Evolutionary conservation across 345 rosid genomes (phyloP).

Genomic region (Tarenaya hassleriana): DNA sequence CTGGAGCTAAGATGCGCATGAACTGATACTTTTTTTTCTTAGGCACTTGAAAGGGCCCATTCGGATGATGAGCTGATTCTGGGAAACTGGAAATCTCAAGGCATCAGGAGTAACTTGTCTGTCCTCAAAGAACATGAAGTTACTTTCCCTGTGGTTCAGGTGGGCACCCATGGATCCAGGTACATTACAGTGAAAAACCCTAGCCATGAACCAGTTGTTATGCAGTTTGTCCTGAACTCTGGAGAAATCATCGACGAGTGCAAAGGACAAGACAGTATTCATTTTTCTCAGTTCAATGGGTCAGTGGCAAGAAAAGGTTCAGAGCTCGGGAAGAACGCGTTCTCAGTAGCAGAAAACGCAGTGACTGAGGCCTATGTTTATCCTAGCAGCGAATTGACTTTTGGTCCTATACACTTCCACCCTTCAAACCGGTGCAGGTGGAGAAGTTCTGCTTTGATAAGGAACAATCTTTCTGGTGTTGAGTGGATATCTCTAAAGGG

Average conservation of each 20-base stretch:
- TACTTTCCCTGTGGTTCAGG: constrained; percentile 41
- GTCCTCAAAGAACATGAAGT: constrained; percentile 50
- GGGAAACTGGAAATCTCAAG: constrained; percentile 60
- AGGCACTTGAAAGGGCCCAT: background rate
- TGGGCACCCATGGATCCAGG: constrained; percentile 40
- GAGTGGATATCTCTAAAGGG: constrained; percentile 69
- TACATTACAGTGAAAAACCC: constrained; percentile 70
- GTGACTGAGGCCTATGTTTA: constrained; percentile 47
- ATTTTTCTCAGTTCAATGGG: constrained; percentile 24
- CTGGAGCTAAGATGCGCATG: background rate
- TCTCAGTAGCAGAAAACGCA: constrained; percentile 46
- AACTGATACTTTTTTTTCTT: constrained; percentile 4
- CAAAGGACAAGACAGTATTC: constrained; percentile 29
- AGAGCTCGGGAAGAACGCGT: constrained; percentile 34
- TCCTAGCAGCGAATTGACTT: constrained; percentile 44
- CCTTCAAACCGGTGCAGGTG: constrained; percentile 59
- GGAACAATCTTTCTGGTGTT: constrained; percentile 70
- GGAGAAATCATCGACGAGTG: constrained; percentile 55
- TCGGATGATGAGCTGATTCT: constrained; percentile 44
- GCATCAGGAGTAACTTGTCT: constrained; percentile 36
- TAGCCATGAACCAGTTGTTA: constrained; percentile 50
- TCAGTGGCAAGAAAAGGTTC: constrained; percentile 21
- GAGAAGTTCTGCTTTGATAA: constrained; percentile 61
- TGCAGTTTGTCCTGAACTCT: constrained; percentile 67
- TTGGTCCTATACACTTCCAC: constrained; percentile 59